Evolutionary conservation across 208 protist species (phyloP).

Genomic region (Leishmania mexicana): DNA sequence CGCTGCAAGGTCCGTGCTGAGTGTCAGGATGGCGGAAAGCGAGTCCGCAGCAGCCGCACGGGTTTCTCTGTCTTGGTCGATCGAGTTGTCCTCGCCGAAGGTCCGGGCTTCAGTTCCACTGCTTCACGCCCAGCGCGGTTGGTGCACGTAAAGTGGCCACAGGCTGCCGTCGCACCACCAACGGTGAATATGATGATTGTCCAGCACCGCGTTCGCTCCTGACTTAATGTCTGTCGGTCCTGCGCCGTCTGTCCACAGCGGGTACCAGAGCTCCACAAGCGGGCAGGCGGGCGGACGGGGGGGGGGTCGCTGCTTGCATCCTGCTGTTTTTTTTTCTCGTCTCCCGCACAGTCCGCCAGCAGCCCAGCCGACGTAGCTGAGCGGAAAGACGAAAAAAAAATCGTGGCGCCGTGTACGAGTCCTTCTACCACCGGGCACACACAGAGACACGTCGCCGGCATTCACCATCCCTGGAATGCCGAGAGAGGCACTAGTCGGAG

Average conservation of each 20-base stretch:
- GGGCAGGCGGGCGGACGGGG: no score
- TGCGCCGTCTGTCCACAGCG: not conserved
- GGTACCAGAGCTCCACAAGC: not conserved
- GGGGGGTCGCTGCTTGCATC: not conserved
- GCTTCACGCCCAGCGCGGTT: not conserved
- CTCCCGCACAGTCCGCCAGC: not conserved
- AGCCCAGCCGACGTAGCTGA: not conserved
- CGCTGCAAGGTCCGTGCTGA: not conserved
- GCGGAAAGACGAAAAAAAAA: not conserved
- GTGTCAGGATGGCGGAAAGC: not conserved
- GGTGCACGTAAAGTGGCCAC: not conserved
- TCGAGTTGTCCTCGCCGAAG: not conserved
- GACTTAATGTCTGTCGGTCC: not conserved
- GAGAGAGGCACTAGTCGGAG: not conserved
- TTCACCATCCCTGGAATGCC: not conserved
- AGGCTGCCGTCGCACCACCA: not conserved
- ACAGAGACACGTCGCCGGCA: not conserved
- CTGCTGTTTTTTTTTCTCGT: not conserved
- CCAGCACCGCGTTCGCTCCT: not conserved
- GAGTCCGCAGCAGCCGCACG: not conserved
- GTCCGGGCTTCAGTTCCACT: not conserved
- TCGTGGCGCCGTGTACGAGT: not conserved
- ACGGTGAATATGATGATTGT: not conserved
- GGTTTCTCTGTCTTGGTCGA: not conserved
- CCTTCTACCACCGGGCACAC: no score